These are phyloP conservation scores for Chaetomium globosum DNA, from an alignment of 2,329 filamentous ascomycete genomes.

Conservation along the genomic window DNA sequence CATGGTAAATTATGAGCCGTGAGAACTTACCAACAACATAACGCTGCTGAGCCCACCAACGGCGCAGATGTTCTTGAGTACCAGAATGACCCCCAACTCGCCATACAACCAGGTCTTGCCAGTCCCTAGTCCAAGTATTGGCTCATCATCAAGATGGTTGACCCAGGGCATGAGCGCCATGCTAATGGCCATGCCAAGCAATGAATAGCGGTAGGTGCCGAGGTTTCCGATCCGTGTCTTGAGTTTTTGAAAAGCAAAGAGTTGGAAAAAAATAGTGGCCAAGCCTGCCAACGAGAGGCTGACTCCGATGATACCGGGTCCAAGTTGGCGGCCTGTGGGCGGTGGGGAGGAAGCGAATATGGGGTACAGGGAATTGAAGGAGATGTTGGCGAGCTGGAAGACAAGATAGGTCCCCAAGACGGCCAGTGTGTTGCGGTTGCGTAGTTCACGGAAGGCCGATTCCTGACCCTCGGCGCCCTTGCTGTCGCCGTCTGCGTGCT, in stretches of 20 bases:
- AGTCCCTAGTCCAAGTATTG: slow-evolving; percentile 59
- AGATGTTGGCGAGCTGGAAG: slow-evolving; percentile 91
- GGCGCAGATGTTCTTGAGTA: slow-evolving; percentile 87
- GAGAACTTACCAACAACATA: slow-evolving; percentile 72
- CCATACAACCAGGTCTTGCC: slow-evolving; percentile 73
- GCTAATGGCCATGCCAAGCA: slow-evolving; percentile 78
- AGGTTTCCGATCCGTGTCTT: slow-evolving; percentile 82
- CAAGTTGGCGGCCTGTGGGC: slow-evolving; percentile 75
- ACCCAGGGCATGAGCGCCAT: slow-evolving; percentile 90
- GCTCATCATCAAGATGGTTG: slow-evolving; percentile 68
- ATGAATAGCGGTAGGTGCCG: slow-evolving; percentile 75
- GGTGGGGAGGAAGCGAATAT: slow-evolving; percentile 79
- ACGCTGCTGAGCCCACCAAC: slow-evolving; percentile 90
- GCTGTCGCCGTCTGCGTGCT: slow-evolving; percentile 35
- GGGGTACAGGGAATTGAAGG: slow-evolving; percentile 92
- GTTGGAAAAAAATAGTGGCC: slow-evolving; percentile 87
- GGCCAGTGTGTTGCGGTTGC: slow-evolving; percentile 79
- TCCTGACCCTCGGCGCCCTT: slow-evolving; percentile 56
- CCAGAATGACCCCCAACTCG: slow-evolving; percentile 77
- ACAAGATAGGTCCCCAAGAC: slow-evolving; percentile 85
- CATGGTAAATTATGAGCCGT: not conserved
- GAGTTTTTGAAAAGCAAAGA: slow-evolving; percentile 78
- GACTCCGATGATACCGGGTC: slow-evolving; percentile 79
- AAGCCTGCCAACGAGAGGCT: slow-evolving; percentile 81
- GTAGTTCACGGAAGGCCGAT: slow-evolving; percentile 56